A percentile compares a stretch with the other conserved stretches of the same genome.
Evolutionary conservation across 2,329 filamentous ascomycete species (phyloP).

Genomic region (Pseudocercospora macadamiae): DNA sequence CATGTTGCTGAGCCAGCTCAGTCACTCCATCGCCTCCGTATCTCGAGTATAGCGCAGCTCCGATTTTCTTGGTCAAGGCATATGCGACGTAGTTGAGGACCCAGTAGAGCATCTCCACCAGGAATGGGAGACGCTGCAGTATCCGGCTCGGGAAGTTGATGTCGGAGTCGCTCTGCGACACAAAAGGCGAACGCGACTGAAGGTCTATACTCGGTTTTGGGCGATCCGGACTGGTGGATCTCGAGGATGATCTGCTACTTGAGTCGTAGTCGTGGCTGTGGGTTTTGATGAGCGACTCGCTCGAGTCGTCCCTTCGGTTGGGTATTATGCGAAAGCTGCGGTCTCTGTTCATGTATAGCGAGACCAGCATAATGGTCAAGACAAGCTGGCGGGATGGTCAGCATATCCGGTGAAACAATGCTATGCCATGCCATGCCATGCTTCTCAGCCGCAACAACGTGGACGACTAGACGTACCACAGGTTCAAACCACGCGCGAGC

Average conservation of each 20-base stretch:
- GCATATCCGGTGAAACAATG: not conserved
- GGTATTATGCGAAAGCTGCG: conserved; percentile 39
- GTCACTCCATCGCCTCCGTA: conserved; percentile 54
- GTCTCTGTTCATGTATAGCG: conserved; percentile 45
- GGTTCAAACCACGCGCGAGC: conserved; percentile 33
- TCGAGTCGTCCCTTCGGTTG: conserved; percentile 18
- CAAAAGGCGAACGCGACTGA: conserved; percentile 55
- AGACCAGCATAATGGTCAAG: conserved; percentile 46
- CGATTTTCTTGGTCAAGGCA: conserved; percentile 52
- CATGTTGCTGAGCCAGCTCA: conserved; percentile 60
- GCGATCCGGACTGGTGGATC: conserved; percentile 39
- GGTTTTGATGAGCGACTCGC: conserved; percentile 27
- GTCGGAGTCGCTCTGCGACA: conserved; percentile 51
- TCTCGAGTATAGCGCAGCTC: conserved; percentile 30
- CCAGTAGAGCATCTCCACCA: conserved; percentile 77
- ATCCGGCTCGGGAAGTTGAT: conserved; percentile 62
- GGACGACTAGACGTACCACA: conserved; percentile 24
- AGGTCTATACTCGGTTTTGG: conserved; percentile 54
- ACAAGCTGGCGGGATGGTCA: conserved; percentile 41
- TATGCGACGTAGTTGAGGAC: conserved; percentile 67
- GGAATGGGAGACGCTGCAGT: conserved; percentile 68
- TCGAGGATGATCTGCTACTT: conserved; percentile 23
- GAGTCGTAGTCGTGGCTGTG: conserved; percentile 22
- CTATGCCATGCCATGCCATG: not conserved
- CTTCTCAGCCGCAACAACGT: not conserved